Evolutionary conservation across 2,329 filamentous ascomycete genomes (phyloP).

Genomic region (Pseudocercospora crystallina): DNA sequence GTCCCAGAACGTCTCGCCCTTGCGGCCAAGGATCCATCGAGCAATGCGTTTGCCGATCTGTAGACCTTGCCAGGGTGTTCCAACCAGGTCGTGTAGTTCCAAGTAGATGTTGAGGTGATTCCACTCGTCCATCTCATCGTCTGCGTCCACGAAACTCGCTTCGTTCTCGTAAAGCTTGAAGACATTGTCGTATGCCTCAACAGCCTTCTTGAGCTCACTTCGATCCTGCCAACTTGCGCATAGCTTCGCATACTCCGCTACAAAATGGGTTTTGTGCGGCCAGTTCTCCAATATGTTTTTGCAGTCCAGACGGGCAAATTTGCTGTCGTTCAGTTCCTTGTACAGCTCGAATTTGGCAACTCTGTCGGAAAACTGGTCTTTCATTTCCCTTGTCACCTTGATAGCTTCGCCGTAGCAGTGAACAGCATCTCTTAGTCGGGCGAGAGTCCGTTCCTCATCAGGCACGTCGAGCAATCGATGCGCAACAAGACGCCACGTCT

Average conservation of each 20-base stretch:
- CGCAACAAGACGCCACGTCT: conserved; percentile 60
- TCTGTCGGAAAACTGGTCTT: conserved; percentile 44
- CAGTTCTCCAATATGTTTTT: conserved; percentile 55
- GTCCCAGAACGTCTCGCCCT: conserved; percentile 76
- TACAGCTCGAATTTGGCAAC: conserved; percentile 58
- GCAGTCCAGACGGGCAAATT: conserved; percentile 52
- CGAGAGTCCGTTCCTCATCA: conserved; percentile 37
- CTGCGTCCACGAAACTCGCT: conserved; percentile 38
- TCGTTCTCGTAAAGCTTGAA: conserved; percentile 49
- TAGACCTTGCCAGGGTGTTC: conserved; percentile 66
- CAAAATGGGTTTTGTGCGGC: conserved; percentile 55
- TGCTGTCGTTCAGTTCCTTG: conserved; percentile 49
- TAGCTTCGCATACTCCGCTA: conserved; percentile 58
- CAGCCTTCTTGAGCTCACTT: conserved; percentile 28
- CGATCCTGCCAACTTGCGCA: conserved; percentile 36
- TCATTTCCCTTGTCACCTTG: conserved; percentile 46
- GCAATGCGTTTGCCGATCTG: conserved; percentile 68
- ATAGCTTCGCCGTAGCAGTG: conserved; percentile 58
- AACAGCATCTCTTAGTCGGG: conserved; percentile 46
- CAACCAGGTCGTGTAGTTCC: conserved; percentile 69
- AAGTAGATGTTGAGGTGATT: conserved; percentile 82
- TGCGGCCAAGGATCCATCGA: conserved; percentile 79
- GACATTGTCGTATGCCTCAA: conserved; percentile 50
- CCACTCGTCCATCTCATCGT: conserved; percentile 61
- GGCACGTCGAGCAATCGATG: conserved; percentile 53